Evolutionary conservation across 768 basidiomycete species (phyloP).

Genomic region (Aureoboletus auriporus): DNA sequence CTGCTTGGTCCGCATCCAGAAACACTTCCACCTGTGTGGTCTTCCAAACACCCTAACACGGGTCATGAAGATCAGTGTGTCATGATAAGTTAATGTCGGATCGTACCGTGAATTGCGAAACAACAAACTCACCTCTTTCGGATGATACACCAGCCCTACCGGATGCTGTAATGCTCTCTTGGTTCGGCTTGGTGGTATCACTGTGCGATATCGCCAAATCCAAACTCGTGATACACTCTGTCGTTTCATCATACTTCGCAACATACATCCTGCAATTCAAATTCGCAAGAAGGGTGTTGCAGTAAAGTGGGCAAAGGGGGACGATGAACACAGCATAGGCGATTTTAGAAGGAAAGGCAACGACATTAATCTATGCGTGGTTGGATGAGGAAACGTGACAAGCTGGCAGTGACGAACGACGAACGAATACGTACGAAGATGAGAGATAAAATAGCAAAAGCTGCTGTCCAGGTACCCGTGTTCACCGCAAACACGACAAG

Average conservation of each 20-base stretch:
- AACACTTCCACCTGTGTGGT: too few species aligned
- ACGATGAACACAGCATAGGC: not conserved
- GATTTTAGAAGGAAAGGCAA: not conserved
- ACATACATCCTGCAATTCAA: constrained; percentile 2
- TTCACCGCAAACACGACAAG: not conserved
- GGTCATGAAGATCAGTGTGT: too few species aligned
- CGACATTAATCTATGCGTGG: constrained; percentile 2
- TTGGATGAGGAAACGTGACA: not conserved
- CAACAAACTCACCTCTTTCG: too few species aligned
- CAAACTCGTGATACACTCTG: not conserved
- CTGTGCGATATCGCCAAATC: too few species aligned
- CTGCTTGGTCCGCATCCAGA: too few species aligned
- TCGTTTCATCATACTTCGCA: not conserved
- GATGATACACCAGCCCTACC: too few species aligned
- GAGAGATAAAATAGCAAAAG: constrained; percentile 38
- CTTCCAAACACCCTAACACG: too few species aligned
- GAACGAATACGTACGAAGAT: constrained; percentile 43
- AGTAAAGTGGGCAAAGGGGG: constrained; percentile 3
- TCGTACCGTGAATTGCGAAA: too few species aligned
- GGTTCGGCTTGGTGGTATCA: too few species aligned
- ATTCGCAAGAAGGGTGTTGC: constrained; percentile 2
- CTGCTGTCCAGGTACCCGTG: constrained; percentile 45
- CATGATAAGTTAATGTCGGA: too few species aligned
- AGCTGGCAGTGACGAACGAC: not conserved
- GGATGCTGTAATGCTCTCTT: too few species aligned